These are phyloP conservation scores for Amylostereum areolatum DNA, from an alignment of 1,284 basidiomycete genomes.

Conservation along the genomic window DNA sequence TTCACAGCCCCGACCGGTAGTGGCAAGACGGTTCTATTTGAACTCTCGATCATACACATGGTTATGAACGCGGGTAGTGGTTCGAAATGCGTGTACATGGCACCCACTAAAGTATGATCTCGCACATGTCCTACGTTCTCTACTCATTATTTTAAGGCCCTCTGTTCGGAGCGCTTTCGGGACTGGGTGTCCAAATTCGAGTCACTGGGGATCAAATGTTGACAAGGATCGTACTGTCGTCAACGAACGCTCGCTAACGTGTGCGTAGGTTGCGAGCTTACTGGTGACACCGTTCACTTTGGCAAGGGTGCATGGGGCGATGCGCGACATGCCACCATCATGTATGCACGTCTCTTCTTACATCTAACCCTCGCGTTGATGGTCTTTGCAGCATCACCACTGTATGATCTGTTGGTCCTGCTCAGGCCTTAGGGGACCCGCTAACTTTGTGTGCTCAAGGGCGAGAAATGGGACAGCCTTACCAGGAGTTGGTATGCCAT, in stretches of 20 bases:
- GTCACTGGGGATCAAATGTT: conserved; percentile 69
- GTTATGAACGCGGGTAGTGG: conserved; percentile 39
- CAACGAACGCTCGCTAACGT: no score
- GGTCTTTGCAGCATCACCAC: conserved; percentile 60
- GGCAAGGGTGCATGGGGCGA: conserved; percentile 65
- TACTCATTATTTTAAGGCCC: conserved; percentile 45
- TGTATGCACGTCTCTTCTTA: conserved; percentile 38
- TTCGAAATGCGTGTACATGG: conserved; percentile 84
- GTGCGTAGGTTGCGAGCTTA: conserved; percentile 80
- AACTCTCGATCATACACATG: conserved; percentile 83
- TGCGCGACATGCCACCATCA: conserved; percentile 67
- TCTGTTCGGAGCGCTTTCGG: conserved; percentile 79
- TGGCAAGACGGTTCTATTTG: conserved; percentile 92
- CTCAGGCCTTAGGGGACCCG: conserved; percentile 5
- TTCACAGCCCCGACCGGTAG: conserved; percentile 81
- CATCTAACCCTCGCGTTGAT: not conserved
- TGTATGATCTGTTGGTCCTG: conserved; percentile 26
- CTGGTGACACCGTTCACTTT: conserved; percentile 77
- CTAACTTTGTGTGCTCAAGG: conserved; percentile 35
- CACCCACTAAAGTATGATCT: conserved; percentile 77
- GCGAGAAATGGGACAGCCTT: conserved; percentile 93
- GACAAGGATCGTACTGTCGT: no score
- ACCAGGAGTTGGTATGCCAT: conserved; percentile 68
- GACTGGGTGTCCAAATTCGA: conserved; percentile 86
- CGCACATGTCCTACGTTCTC: not conserved